Percentiles rank a stretch among this genome's conserved stretches.
Evolutionary conservation across 139 green algal species (phyloP).

Genomic region (Pycnococcus provasolii): DNA sequence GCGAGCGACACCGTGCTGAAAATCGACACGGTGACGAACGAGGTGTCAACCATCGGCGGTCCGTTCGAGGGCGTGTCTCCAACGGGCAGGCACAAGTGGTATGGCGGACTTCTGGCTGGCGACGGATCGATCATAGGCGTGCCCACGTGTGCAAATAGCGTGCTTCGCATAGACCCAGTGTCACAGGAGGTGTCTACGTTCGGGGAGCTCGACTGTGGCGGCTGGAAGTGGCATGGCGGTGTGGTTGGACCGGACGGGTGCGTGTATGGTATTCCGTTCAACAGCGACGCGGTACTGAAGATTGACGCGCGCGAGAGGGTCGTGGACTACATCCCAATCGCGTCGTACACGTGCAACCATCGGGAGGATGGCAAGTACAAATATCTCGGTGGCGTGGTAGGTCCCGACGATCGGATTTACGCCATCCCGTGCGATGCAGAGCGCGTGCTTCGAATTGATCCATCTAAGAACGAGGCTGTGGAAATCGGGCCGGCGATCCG

Average conservation of each 20-base stretch:
- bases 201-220: conserved; percentile 7
- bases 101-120: conserved; percentile 15
- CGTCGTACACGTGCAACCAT: neutral
- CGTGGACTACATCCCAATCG: neutral
- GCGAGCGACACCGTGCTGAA: conserved; percentile 15
- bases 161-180: conserved; percentile 18
- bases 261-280: conserved; percentile 15
- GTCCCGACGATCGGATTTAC: conserved; percentile 5
- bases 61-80: neutral
- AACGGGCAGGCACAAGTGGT: conserved; percentile 19
- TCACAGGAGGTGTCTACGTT: neutral
- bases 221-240: conserved; percentile 21
- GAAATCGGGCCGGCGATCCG: conserved; percentile 6
- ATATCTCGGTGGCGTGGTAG: conserved; percentile 14
- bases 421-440: conserved; percentile 16
- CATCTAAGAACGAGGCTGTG: neutral
- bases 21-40: conserved; percentile 6
- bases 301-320: neutral
- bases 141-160: conserved; percentile 11
- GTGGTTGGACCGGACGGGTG: conserved; percentile 2
- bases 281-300: conserved; percentile 13
- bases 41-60: conserved; percentile 16
- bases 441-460: conserved; percentile 9
- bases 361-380: conserved; percentile 18
- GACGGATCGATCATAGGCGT: conserved; percentile 23